Evolutionary conservation across 345 rosid species (phyloP), one percentile per base, ranked within the genome.

Genomic region (Citrus maxima): DNA sequence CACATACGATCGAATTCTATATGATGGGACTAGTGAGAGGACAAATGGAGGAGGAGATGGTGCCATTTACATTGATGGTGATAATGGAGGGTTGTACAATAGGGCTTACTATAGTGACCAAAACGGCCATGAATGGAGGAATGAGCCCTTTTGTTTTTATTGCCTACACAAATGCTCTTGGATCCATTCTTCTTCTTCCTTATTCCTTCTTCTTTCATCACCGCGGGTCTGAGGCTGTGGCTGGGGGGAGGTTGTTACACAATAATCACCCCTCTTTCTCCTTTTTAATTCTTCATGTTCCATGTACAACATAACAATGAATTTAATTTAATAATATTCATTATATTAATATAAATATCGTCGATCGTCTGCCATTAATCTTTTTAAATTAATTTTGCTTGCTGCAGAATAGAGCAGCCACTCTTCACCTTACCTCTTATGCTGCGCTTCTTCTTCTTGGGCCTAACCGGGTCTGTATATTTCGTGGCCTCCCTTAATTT

Each of bases 91-190:
- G 91, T 28, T 85, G 91, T 83, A 89, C 97, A 22, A 87, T 91
- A 42, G 95, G 81, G 75, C 77, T 94, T 22, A 94, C 97, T 2
- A 91, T 92, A 28, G 21, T 91, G 89, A 91, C 93, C 0, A 91
- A 90, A 80, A 86, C 93, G 2, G 89, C 85, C 42, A 76, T 94
- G 72, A 80, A 88, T 8, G 80, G 85, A 70, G 97, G 98, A n/a
- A 75, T 89, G 88, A 94, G 93, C 70, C 97, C 94, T 74, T 94
- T 87, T 71, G 95, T 94, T 54, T 94, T 94, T 82, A 88, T 89
- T 27, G 89, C 87, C 10, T 90, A 91, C 67, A 89, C 93, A 4
- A 93, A 93, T 63, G 92, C 86, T 30, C 75, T 91, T 13, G 88
- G 86, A 78, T 84, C 93, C 64, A 22, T 87, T 64, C 73, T 90